Conservation (phyloP, 2,329 filamentous ascomycete species). For the Botrytis aclada region DNA sequence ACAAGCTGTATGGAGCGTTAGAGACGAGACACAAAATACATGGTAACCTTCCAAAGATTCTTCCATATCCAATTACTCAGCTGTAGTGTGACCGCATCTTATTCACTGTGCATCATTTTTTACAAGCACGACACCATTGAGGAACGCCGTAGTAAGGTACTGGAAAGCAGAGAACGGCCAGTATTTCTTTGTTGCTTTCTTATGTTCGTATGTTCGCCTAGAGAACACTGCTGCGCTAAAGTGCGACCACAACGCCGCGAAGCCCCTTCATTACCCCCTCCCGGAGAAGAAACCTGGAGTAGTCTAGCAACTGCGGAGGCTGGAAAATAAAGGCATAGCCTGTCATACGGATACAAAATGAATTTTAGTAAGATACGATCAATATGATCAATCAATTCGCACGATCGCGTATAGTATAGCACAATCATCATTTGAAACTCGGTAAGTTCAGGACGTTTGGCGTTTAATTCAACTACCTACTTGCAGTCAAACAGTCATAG, state of each 20-base stretch:
- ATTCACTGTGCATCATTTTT: background rate
- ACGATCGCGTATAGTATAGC: constrained; percentile 2
- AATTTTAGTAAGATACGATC: background rate
- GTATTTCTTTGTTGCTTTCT: background rate
- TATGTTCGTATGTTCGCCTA: background rate
- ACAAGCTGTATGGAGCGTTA: constrained; percentile 24
- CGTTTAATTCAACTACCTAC: background rate
- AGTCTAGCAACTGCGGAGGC: constrained; percentile 15
- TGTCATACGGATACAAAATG: background rate
- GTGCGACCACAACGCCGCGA: constrained; percentile 18
- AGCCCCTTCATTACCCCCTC: constrained; percentile 18
- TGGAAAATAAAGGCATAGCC: background rate
- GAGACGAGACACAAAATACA: constrained; percentile 18
- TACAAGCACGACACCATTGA: background rate
- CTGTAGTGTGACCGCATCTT: constrained; percentile 13
- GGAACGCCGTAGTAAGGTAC: background rate
- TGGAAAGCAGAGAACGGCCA: background rate
- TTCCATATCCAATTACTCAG: constrained; percentile 13
- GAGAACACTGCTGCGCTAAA: constrained; percentile 3
- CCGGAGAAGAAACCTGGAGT: constrained; percentile 19
- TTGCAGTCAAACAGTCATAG: constrained; percentile 11
- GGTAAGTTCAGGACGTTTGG: constrained; percentile 4
- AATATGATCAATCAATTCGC: constrained; percentile 9
- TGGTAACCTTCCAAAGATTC: constrained; percentile 16
- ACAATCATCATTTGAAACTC: constrained; percentile 7